phyloP scores from a whole-genome alignment of 495 filamentous ascomycete genomes.

The Hyaloscypha variabilis region DNA sequence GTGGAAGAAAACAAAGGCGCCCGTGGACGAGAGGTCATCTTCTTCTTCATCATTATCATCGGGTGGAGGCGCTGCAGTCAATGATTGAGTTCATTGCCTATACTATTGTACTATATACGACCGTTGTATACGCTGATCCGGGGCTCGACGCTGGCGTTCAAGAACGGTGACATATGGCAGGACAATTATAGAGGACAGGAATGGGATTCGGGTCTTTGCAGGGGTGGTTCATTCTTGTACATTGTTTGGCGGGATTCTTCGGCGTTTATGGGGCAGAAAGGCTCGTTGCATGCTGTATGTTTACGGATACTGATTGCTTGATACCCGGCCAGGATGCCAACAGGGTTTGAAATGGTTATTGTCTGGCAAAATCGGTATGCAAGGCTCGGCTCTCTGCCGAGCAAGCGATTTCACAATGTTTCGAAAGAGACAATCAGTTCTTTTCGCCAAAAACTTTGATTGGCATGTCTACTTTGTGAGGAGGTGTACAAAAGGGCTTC shows the following conservation, averaged over 20 bases:
- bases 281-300: slow-evolving; percentile 15
- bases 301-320: slow-evolving; percentile 12
- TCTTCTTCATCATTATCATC: slow-evolving; percentile 8
- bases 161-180: background rate
- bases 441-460: background rate
- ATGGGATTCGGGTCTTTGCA: slow-evolving; percentile 3
- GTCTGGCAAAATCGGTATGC: slow-evolving; percentile 6
- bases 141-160: slow-evolving; percentile 10
- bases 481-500: too few relatives aligned
- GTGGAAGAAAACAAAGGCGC: slow-evolving; percentile 8
- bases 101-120: slow-evolving; percentile 14
- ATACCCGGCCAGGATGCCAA: slow-evolving; percentile 18
- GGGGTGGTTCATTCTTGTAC: slow-evolving; percentile 1
- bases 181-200: slow-evolving; percentile 7
- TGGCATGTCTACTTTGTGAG: too few relatives aligned
- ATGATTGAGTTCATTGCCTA: slow-evolving; percentile 14
- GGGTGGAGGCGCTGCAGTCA: slow-evolving; percentile 10
- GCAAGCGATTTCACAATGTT: background rate
- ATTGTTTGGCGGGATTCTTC: slow-evolving; percentile 1
- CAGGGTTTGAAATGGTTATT: background rate
- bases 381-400: background rate
- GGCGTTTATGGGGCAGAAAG: slow-evolving; percentile 13
- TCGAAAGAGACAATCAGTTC: background rate
- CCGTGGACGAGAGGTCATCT: slow-evolving; percentile 13
- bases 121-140: slow-evolving; percentile 14